Percentiles rank a stretch among this genome's conserved stretches.
These are phyloP conservation scores for Sanghuangporus weigelae DNA, from an alignment of 1,284 basidiomycete genomes.

Conservation along the genomic window DNA sequence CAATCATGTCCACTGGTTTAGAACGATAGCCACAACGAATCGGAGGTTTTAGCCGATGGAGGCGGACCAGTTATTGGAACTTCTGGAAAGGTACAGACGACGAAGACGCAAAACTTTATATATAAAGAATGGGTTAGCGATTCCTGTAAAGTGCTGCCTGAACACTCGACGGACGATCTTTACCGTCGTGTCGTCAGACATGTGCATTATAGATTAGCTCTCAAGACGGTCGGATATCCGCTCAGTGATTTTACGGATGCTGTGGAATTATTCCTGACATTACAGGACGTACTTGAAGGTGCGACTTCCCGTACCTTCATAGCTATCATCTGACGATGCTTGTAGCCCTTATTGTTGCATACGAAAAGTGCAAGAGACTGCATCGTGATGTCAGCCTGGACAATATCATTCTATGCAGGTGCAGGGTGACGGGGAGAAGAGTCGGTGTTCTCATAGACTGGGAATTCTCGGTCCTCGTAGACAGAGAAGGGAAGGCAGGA, in stretches of 20 bases:
- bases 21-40: neutral
- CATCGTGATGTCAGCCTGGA: constrained; percentile 32
- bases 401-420: constrained; percentile 27
- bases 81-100: neutral
- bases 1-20: neutral
- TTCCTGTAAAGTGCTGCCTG: neutral
- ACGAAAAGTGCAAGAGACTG: constrained; percentile 22
- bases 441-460: constrained; percentile 32
- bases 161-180: neutral
- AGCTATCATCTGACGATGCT: constrained; percentile 10
- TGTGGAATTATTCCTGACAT: constrained; percentile 14
- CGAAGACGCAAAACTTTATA: neutral
- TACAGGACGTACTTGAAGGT: neutral
- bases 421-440: constrained; percentile 17
- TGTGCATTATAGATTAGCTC: constrained; percentile 18
- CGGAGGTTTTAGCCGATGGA: neutral
- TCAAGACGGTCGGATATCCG: constrained; percentile 17
- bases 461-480: constrained; percentile 25
- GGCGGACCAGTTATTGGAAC: neutral
- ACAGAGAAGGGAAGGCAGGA: constrained; percentile 27
- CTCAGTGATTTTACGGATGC: constrained; percentile 14
- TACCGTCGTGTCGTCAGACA: constrained; percentile 9
- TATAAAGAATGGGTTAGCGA: constrained; percentile 8
- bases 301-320: neutral
- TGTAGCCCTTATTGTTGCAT: constrained; percentile 28